Conservation (phyloP, 805 yeast genomes). For the Ogataea kodamae region DNA sequence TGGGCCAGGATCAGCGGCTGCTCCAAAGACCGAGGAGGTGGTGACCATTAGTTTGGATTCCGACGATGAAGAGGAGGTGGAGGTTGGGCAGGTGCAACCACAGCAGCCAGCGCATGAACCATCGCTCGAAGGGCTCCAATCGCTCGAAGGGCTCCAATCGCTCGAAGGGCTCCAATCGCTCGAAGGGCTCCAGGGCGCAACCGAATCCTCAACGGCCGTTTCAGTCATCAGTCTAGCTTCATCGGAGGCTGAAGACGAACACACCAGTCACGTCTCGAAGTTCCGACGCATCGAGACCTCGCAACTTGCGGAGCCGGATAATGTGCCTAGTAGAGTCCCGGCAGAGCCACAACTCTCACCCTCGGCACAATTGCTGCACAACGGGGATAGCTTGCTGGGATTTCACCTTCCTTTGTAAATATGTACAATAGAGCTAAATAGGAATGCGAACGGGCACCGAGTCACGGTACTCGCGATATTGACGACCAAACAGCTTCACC, state of each 20-base stretch:
- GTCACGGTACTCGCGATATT: conserved; percentile 52
- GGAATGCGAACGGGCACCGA: conserved; percentile 63
- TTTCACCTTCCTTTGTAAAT: conserved; percentile 14
- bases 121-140: no score
- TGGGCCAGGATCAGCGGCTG: conserved; percentile 1
- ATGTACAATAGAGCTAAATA: conserved; percentile 22
- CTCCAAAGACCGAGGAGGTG: not conserved
- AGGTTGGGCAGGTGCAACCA: no score
- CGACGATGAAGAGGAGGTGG: conserved; percentile 4
- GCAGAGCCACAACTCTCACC: conserved; percentile 15
- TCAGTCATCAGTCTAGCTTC: not conserved
- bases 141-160: no score
- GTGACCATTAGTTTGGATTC: conserved; percentile 10
- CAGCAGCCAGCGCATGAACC: no score
- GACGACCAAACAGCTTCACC: conserved; percentile 64
- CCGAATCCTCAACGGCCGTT: no score
- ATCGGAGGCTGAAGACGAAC: not conserved
- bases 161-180: no score
- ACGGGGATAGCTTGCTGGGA: no score
- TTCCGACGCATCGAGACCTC: not conserved
- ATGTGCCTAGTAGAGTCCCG: no score
- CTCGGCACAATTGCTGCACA: no score
- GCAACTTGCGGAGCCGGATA: no score
- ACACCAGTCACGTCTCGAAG: no score
- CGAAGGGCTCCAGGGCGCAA: no score